These are phyloP conservation scores for Agastache rugosa DNA, from an alignment of 257 asterid genomes.

Conservation along the genomic window DNA sequence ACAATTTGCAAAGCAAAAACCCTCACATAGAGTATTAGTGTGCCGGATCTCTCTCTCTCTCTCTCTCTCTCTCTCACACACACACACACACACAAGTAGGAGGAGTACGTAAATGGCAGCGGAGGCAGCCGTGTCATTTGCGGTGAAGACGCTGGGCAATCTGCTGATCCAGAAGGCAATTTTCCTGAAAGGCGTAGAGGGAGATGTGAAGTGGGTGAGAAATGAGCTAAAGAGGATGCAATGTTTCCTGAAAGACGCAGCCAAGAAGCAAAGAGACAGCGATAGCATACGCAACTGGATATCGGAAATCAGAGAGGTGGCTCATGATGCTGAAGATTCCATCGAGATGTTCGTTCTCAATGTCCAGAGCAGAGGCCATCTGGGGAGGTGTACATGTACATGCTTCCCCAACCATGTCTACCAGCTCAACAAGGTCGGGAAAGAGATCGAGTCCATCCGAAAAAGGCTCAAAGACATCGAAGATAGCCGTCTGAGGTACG, in stretches of 20 bases:
- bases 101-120: neutral
- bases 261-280: neutral
- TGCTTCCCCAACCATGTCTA: neutral
- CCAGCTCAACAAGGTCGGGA: neutral
- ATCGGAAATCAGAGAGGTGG: neutral
- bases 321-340: neutral
- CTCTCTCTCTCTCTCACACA: too few relatives aligned
- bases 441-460: neutral
- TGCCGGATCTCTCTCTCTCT: too few relatives aligned
- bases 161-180: neutral
- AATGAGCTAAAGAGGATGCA: neutral
- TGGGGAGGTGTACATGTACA: neutral
- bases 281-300: neutral
- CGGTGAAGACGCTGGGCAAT: neutral
- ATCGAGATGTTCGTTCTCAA: neutral
- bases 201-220: neutral
- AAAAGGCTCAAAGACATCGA: conserved; percentile 5
- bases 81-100: too few relatives aligned
- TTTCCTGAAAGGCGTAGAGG: neutral
- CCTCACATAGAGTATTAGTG: too few relatives aligned
- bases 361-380: neutral
- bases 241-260: neutral
- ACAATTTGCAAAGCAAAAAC: too few relatives aligned
- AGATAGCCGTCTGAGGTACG: conserved; percentile 5
- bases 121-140: neutral